Base-by-base conservation (phyloP, 2,329 filamentous ascomycete species). In the Cryphonectria radicalis region DNA sequence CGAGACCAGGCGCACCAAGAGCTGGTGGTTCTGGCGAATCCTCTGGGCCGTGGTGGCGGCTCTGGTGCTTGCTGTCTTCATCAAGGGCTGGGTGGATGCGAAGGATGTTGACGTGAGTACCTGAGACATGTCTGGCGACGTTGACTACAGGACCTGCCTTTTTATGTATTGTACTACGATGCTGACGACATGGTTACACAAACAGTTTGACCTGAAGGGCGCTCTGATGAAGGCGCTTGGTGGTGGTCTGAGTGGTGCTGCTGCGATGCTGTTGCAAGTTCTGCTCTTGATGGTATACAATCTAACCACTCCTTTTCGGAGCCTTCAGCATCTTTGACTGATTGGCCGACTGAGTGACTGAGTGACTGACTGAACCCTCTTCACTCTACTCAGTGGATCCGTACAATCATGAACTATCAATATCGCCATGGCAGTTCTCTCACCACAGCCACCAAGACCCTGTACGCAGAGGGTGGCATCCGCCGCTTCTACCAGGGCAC, bases 391-490 rank as follows among this genome's bases (percentile, higher is more conserved):
- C 63, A 85, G 84, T 84, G 84, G 4, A 76, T 86, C 4, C 80
- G 84, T 6, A 86, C 84, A 0, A 83, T 85, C 17, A 86, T 86
- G 84, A 86, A 86, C 76, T 86, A 85, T 62, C 84, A 86, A 72
- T 86, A 86, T 68, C 84, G 84, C 2, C 83, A 82, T 55, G 84
- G 84, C 1, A 81, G 79, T 0, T 78, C 81, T 0, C 85, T 86
- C 69, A 79, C 78, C 3, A 66, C 74, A 0, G 83, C 84, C 0
- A 81, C 80, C 0, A 74, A 76, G 22, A 84, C 81, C 0, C 78
- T 86, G 1, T 84, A 84, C 68, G 73, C 77, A 0, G 81, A 84
- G 8, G 82, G 84, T 3, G 83, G 83, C 0, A 68, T 83, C 50
- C 72, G 81, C 0, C 78, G 84, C 11, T 86, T 85, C 65, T 85